These are phyloP conservation scores for Tuber microsphaerosporum DNA, from an alignment of 495 filamentous ascomycete species.

Conservation along the genomic window DNA sequence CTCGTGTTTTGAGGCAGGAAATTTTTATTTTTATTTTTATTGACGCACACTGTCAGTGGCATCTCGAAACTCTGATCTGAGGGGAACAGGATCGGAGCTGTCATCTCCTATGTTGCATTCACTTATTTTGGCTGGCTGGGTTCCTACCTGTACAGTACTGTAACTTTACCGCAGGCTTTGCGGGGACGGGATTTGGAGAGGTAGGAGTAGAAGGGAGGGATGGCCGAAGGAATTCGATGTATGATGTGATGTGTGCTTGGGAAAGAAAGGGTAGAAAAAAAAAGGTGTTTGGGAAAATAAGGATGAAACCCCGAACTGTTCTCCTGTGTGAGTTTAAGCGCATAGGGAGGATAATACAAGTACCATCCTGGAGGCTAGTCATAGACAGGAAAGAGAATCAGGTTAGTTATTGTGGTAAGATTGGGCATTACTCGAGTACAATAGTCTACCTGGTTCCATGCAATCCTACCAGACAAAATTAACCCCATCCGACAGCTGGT, in stretches of 20 bases:
- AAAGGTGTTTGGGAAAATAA: slow-evolving; percentile 16
- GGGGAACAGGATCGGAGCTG: slow-evolving; percentile 28
- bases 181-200: slow-evolving; percentile 11
- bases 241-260: not conserved
- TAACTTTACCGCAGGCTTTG: slow-evolving; percentile 7
- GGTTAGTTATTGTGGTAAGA: slow-evolving; percentile 26
- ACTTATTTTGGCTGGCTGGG: not conserved
- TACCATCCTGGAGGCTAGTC: not conserved
- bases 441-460: slow-evolving; percentile 4
- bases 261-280: slow-evolving; percentile 10
- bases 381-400: slow-evolving; percentile 19
- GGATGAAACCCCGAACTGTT: slow-evolving; percentile 30
- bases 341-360: slow-evolving; percentile 22
- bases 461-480: slow-evolving; percentile 16
- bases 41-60: not conserved
- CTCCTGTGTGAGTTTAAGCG: slow-evolving; percentile 30
- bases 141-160: not conserved
- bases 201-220: slow-evolving; percentile 4
- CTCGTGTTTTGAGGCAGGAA: not conserved
- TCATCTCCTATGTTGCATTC: not conserved
- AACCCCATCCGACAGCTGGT: slow-evolving; percentile 17
- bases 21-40: not conserved
- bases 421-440: slow-evolving; percentile 21
- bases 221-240: slow-evolving; percentile 8
- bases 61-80: slow-evolving; percentile 17